Percentiles rank a stretch among this genome's conserved stretches.
phyloP scores from a whole-genome alignment of 495 filamentous ascomycete species.

The Jackrogersella multiformis region DNA sequence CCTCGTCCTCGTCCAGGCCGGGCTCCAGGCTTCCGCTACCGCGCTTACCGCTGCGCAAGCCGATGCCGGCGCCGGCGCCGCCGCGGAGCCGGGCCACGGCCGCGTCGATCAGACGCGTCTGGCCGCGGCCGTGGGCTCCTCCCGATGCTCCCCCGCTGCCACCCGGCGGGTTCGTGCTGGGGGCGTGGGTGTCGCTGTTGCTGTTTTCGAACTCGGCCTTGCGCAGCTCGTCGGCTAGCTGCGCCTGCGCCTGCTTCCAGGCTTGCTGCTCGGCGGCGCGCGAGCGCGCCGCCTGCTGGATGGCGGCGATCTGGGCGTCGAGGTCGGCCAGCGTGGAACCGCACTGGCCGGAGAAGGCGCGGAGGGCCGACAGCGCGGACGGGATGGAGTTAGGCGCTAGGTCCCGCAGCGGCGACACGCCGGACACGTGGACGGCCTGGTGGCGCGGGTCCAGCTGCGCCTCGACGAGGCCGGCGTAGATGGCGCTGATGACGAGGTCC shows the following conservation, averaged over 20 bases:
- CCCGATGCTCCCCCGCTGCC: no score
- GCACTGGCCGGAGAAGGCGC: conserved; percentile 81
- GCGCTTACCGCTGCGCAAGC: conserved; percentile 49
- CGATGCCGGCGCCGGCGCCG: not conserved
- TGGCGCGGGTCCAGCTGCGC: conserved; percentile 83
- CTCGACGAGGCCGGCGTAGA: conserved; percentile 83
- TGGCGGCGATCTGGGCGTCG: conserved; percentile 71
- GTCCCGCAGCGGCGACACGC: conserved; percentile 85
- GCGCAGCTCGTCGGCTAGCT: conserved; percentile 50
- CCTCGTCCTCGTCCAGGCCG: conserved; percentile 63
- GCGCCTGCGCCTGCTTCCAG: conserved; percentile 57
- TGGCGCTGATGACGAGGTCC: conserved; percentile 85
- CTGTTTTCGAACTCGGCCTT: conserved; percentile 33
- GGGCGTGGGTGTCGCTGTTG: not conserved
- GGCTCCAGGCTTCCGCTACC: conserved; percentile 57
- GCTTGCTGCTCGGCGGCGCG: conserved; percentile 61
- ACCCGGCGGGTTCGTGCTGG: not conserved
- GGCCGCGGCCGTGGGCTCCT: conserved; percentile 49
- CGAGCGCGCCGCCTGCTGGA: conserved; percentile 64
- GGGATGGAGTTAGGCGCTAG: conserved; percentile 74
- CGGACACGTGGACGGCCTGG: conserved; percentile 76
- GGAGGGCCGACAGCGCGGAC: conserved; percentile 70
- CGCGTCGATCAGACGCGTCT: conserved; percentile 32
- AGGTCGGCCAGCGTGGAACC: conserved; percentile 76
- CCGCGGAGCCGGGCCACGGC: conserved; percentile 35